Base-by-base conservation (phyloP, 2,329 filamentous ascomycete genomes). In the Byssoonygena ceratinophila region DNA sequence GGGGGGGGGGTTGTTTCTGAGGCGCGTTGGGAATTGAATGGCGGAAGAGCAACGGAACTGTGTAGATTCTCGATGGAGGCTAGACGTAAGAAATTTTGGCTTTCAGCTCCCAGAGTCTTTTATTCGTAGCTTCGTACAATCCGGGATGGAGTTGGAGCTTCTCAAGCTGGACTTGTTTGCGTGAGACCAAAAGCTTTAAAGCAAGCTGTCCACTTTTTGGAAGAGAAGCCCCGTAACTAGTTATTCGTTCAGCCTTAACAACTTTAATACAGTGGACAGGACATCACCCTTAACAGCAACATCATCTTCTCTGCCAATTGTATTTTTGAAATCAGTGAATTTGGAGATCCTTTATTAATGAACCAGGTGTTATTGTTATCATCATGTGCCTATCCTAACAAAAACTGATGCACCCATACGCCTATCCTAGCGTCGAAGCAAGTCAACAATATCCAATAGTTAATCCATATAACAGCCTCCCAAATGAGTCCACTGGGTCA, bases 121-220 rank as follows among this genome's bases (percentile, higher is more conserved):
- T 32, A 47, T 47, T 11, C 27, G 45, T 27, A 47, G 22, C 31
- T 37, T 20, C 32, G 11, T 25, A 12, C 25, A 18, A 34, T 20
- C 29, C 14, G 45, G 25, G 32, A 36, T 27, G 12, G 20, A 16
- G 27, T n/a, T 18, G 29, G 32, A 27, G 31, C 14, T 27, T n/a
- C n/a, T 23, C 8, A 11, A 20, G 45, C 23, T 47, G 31, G 23
- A 12, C 25, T 12, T 31, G 4, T 23, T 31, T 14, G 16, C n/a
- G 14, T 27, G 20, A 9, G 22, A 25, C 16, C 29, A n/a, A 36
- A 32, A 46, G 44, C 44, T 46, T 18, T 9, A 29, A 27, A 47
- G 45, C 45, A 47, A 47, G 45, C 45, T 47, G 45, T 47, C 45
- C 45, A 36, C 45, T 47, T 47, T 36, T 32, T 11, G 16, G 16